A percentile compares a stretch with the other conserved stretches of the same genome.
Evolutionary conservation across 1,139 yeast species (phyloP).

Genomic region (Candida pseudoviswanathii): DNA sequence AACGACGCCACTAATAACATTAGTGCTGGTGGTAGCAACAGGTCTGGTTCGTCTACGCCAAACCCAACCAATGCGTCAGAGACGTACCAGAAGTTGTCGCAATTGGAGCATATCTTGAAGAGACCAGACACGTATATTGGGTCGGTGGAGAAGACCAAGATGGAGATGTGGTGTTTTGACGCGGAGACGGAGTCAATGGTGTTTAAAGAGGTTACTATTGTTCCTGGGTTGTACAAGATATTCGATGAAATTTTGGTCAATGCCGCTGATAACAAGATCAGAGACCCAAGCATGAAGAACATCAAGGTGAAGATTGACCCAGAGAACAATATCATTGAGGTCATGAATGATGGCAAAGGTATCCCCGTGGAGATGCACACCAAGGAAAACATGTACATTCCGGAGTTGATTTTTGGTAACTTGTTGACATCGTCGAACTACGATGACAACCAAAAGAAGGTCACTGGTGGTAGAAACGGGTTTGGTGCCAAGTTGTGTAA

Average conservation of each 20-base stretch:
- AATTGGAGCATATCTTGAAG: slow-evolving; percentile 91
- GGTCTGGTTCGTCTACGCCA: slow-evolving; percentile 4
- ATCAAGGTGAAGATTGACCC: slow-evolving; percentile 79
- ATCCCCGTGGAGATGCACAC: slow-evolving; percentile 93
- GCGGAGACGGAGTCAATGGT: slow-evolving; percentile 72
- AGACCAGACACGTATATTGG: slow-evolving; percentile 99
- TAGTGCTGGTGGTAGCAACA: slow-evolving; percentile 6
- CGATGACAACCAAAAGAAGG: slow-evolving; percentile 93
- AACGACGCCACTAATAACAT: slow-evolving; percentile 27
- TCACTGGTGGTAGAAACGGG: slow-evolving; percentile 98
- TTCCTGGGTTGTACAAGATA: slow-evolving; percentile 94
- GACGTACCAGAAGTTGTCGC: slow-evolving; percentile 91
- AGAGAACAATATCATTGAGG: slow-evolving; percentile 73
- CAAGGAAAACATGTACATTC: slow-evolving; percentile 90
- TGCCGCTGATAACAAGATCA: slow-evolving; percentile 97
- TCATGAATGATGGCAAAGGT: slow-evolving; percentile 92
- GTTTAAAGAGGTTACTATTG: slow-evolving; percentile 71
- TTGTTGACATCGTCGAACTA: slow-evolving; percentile 93
- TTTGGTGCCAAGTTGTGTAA: slow-evolving; percentile 94
- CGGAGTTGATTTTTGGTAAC: slow-evolving; percentile 95
- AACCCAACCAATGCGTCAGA: slow-evolving; percentile 52
- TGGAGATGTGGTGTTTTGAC: slow-evolving; percentile 86
- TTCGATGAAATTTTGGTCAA: slow-evolving; percentile 97
- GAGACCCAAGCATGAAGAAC: slow-evolving; percentile 88
- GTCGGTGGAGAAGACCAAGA: slow-evolving; percentile 79